phyloP scores from a whole-genome alignment of 2,329 filamentous ascomycete species.

The Colletotrichum magnum region DNA sequence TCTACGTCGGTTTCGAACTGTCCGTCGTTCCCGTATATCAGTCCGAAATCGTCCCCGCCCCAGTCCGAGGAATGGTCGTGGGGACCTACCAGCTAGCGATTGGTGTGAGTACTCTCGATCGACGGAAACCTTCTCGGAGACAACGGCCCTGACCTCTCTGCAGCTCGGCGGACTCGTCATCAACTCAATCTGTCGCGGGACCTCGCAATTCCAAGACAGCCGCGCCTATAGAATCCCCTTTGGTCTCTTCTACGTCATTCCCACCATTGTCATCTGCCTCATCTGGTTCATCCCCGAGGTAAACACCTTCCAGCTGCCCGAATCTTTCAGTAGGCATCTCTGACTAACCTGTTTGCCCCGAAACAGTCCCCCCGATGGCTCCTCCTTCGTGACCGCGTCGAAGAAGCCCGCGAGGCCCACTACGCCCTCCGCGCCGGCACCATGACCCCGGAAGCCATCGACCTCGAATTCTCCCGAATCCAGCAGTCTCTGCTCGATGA shows the following conservation, averaged over 20 bases:
- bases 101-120: slow-evolving; percentile 31
- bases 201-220: slow-evolving; percentile 47
- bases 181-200: slow-evolving; percentile 49
- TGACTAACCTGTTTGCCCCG: not conserved
- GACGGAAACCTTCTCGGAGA: not conserved
- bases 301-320: not conserved
- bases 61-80: slow-evolving; percentile 51
- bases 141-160: not conserved
- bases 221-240: slow-evolving; percentile 52
- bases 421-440: slow-evolving; percentile 44
- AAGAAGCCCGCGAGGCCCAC: slow-evolving; percentile 48
- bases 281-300: slow-evolving; percentile 50
- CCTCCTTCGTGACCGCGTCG: slow-evolving; percentile 44
- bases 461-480: slow-evolving; percentile 41
- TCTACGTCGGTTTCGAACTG: slow-evolving; percentile 57
- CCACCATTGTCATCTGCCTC: slow-evolving; percentile 45
- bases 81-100: slow-evolving; percentile 53
- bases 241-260: slow-evolving; percentile 52
- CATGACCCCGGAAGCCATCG: slow-evolving; percentile 45
- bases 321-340: not conserved
- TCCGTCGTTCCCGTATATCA: slow-evolving; percentile 54
- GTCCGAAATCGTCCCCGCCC: slow-evolving; percentile 51
- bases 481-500: slow-evolving; percentile 33
- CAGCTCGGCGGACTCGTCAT: slow-evolving; percentile 46
- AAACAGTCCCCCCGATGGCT: slow-evolving; percentile 49